Percentiles rank a stretch among this genome's conserved stretches.
phyloP scores from a whole-genome alignment of 768 basidiomycete genomes.

The Suillus americanus region DNA sequence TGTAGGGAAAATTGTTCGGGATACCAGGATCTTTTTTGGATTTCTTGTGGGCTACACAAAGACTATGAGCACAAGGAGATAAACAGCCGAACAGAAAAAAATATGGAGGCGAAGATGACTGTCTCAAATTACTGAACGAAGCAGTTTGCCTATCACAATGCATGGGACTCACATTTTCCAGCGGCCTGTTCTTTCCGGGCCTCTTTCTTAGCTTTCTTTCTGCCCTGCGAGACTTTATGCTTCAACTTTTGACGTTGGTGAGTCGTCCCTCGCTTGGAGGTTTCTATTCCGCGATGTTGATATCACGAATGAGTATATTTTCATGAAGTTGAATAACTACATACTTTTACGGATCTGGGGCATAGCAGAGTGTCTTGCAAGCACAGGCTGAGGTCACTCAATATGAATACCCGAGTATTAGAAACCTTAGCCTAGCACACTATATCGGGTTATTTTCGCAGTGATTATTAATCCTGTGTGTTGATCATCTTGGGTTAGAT shows the following conservation, averaged over 20 bases:
- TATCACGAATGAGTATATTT: slow-evolving; percentile 2
- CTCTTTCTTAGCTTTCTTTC: slow-evolving; percentile 72
- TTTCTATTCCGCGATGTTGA: slow-evolving; percentile 51
- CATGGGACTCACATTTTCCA: slow-evolving; percentile 71
- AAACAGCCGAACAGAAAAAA: slow-evolving; percentile 7
- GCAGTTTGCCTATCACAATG: neutral
- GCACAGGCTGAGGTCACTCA: too few species aligned
- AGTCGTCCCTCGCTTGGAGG: slow-evolving; percentile 76
- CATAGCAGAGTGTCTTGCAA: too few species aligned
- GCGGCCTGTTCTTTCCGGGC: slow-evolving; percentile 72
- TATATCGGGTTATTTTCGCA: too few species aligned
- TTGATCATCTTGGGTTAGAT: too few species aligned
- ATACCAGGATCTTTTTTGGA: slow-evolving; percentile 84
- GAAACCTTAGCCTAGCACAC: too few species aligned
- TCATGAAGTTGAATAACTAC: too few species aligned
- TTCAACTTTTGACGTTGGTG: slow-evolving; percentile 71
- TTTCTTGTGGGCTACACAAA: slow-evolving; percentile 54
- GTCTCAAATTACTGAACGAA: neutral
- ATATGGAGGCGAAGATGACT: neutral
- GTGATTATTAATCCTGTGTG: too few species aligned
- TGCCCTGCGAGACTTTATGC: slow-evolving; percentile 73
- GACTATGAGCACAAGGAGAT: slow-evolving; percentile 5
- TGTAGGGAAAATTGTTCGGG: slow-evolving; percentile 91
- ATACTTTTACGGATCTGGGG: too few species aligned
- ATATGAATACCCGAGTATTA: too few species aligned